Conservation (phyloP, 257 asterid species). For the Solanum chiquidenum region DNA sequence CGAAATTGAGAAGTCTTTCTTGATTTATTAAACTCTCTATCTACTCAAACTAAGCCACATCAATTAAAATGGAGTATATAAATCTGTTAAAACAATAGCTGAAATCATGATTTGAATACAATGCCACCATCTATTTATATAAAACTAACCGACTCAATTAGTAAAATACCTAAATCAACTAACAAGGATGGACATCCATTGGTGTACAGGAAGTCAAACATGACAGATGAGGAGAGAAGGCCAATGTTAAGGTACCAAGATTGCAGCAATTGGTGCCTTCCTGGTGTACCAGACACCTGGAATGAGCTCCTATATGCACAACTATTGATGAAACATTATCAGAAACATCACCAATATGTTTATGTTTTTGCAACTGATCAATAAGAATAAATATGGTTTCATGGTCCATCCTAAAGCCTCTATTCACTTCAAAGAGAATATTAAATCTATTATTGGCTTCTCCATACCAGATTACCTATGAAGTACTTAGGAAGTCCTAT, state of each 20-base stretch:
- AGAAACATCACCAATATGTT: not conserved
- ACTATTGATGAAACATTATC: slow-evolving; percentile 24
- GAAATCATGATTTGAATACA: too few species aligned
- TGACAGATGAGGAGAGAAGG: slow-evolving; percentile 18
- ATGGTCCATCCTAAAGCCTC: too few species aligned
- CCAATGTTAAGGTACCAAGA: slow-evolving; percentile 36
- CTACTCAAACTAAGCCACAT: not conserved
- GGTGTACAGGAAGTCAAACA: slow-evolving; percentile 53
- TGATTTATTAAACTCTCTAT: not conserved
- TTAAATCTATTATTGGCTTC: too few species aligned
- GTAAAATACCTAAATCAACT: too few species aligned
- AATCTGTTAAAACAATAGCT: too few species aligned
- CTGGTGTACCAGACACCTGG: slow-evolving; percentile 93
- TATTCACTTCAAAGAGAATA: too few species aligned
- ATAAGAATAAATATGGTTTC: too few species aligned
- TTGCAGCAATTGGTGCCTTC: slow-evolving; percentile 95
- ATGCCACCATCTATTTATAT: too few species aligned
- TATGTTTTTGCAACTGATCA: too few species aligned
- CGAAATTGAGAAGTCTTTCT: not conserved
- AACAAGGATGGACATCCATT: slow-evolving; percentile 82
- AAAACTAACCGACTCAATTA: too few species aligned
- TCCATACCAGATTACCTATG: too few species aligned
- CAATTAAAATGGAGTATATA: not conserved
- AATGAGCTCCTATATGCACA: slow-evolving; percentile 64
- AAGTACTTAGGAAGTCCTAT: too few species aligned